Evolutionary conservation across 1,284 basidiomycete genomes (phyloP), one percentile per base, ranked within the genome.

Genomic region (Ustanciosporium gigantosporum): DNA sequence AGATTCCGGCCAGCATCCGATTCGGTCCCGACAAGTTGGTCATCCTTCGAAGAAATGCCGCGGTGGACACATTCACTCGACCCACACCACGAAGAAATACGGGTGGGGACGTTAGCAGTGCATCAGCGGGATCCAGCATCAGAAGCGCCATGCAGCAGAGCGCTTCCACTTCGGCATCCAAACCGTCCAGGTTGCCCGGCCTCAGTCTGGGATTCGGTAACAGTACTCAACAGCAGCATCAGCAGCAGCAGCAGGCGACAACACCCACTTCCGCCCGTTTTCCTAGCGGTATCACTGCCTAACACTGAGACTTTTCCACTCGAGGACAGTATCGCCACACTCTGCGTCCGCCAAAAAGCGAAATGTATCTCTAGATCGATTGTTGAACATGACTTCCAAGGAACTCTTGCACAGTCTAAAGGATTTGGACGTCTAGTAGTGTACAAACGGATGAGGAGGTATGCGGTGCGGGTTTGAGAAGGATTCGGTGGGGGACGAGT

Each of bases 1-100:
- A 67, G 19, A 55, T 62, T 8, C 55, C 60, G 0, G 42, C 35
- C 3, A 46, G 43, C 2, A 6, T 67, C 0, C 37, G 51, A 13
- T 67, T 67, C 37, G 49, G 38, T 0, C 49, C 58, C 5, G 52
- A 57, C n/a, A 43, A 46, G 19, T 46, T 66, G 3, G 16, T 38
- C 22, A 47, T 66, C 13, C 36, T 66, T 3, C 39, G 58, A n/a
- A 66, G 61, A 37, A 66, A 50, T 25, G 64, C 49, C 3, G 46
- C 43, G 8, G 46, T 66, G 17, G 64, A 66, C 11, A 58, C 49
- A 2, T 66, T 61, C 20, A 53, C 64, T 0, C 31, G 64, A 1
- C 64, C 64, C 2, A 23, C 48, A 22, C 49, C 53, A 4, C 47
- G 48, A 15, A n/a, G n/a, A n/a, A n/a, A n/a, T n/a, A 17, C 40